A percentile compares a stretch with the other conserved stretches of the same genome.
Evolutionary conservation across 2,329 filamentous ascomycete species (phyloP).

Genomic region (Sclerotiophoma versabilis): DNA sequence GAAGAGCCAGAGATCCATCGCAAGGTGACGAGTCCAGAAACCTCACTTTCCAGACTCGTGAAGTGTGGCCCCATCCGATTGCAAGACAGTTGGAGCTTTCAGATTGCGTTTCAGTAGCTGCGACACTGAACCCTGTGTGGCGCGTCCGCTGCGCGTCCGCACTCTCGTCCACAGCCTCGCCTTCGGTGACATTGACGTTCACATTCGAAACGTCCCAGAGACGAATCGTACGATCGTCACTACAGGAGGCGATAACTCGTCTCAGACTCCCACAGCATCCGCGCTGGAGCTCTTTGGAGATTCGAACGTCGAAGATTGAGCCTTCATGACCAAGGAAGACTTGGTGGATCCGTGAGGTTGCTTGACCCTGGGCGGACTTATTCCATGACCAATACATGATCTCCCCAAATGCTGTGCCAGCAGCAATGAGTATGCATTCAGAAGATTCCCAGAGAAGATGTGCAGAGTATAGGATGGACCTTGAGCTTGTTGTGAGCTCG

Average conservation of each 20-base stretch:
- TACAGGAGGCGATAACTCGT: slow-evolving; percentile 86
- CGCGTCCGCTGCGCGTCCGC: slow-evolving; percentile 35
- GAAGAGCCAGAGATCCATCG: slow-evolving; percentile 57
- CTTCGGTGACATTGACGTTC: slow-evolving; percentile 14
- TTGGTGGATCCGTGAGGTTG: slow-evolving; percentile 56
- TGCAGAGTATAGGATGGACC: slow-evolving; percentile 88
- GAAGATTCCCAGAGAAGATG: slow-evolving; percentile 69
- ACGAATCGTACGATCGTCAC: slow-evolving; percentile 88
- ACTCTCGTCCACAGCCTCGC: slow-evolving; percentile 32
- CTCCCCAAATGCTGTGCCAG: slow-evolving; percentile 93
- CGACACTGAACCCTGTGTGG: slow-evolving; percentile 56
- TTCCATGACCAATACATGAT: slow-evolving; percentile 85
- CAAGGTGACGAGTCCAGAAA: slow-evolving; percentile 59
- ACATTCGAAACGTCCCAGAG: slow-evolving; percentile 80
- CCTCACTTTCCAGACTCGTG: slow-evolving; percentile 86
- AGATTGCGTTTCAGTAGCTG: slow-evolving; percentile 30
- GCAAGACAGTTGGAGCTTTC: slow-evolving; percentile 60
- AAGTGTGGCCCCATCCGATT: slow-evolving; percentile 82
- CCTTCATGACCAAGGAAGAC: slow-evolving; percentile 80
- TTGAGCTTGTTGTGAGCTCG: slow-evolving; percentile 68
- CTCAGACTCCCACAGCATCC: slow-evolving; percentile 49
- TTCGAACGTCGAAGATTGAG: slow-evolving; percentile 87
- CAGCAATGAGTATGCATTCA: slow-evolving; percentile 74
- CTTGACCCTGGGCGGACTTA: slow-evolving; percentile 31
- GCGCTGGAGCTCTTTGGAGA: slow-evolving; percentile 61